Evolutionary conservation across 1,139 yeast species (phyloP), one percentile per base, ranked within the genome.

Genomic region (Saccharomyces pastorianus): DNA sequence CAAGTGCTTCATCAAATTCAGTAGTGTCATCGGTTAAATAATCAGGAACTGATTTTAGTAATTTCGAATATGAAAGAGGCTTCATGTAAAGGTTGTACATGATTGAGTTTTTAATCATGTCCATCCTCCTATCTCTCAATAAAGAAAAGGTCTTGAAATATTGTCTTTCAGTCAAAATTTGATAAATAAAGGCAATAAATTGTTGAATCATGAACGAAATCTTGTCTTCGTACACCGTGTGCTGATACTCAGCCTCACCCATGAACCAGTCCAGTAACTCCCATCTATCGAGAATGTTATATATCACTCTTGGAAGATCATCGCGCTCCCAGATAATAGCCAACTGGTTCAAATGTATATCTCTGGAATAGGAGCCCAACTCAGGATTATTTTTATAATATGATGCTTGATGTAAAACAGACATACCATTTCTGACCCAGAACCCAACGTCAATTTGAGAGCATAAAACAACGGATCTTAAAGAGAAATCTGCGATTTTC

Each of bases 351-450:
- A 85, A 63, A 61, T 81, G 84, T 27, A 85, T 67, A 62, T 84
- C 89, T 69, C 83, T 64, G 62, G 72, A 72, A 72, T 75, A 59
- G 9, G 71, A 67, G 41, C 67, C 65, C 38, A 66, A 52, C 44
- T 65, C 67, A 2, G 68, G 68, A 46, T 68, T 68, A 11, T 66
- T 69, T 54, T 64, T 69, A 52, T 73, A 73, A 7, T 68, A 64
- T 2, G 68, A 61, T 2, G 74, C 79, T 61, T 81, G 83, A 50
- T 77, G 74, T 2, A 81, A 69, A 1, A 78, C 79, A 6, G 80
- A 72, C 50, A 73, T 62, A n/a, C 88, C 88, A 61, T 83, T 83
- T 67, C 88, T 75, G 2, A 83, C 78, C 88, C 88, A 83, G 57
- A 79, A 79, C 0, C 85, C 85, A 3, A 77, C 68, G 53, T 76